Base-by-base conservation (phyloP, 1,284 basidiomycete species). In the Pyrrhoderma lamaoense region DNA sequence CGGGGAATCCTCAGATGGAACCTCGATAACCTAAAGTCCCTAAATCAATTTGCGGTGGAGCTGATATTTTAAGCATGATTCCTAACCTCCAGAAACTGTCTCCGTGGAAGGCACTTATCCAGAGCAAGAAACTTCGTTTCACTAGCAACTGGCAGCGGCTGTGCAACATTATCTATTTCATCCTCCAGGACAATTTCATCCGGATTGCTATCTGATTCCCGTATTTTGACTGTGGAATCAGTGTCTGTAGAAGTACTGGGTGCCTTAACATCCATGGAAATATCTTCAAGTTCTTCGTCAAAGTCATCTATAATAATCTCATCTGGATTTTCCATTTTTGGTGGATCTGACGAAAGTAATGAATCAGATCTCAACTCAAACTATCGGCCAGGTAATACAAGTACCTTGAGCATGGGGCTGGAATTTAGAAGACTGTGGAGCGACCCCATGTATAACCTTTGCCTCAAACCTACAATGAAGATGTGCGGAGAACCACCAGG, bases 401-500 rank as follows among this genome's bases (percentile, higher is more conserved):
- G 43, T 37, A 56, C 43, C 43, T 57, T 53, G 23, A 44, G 49
- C 35, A 25, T 31, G 13, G 40, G 35, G 14, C 23, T 38, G 46
- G 40, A 11, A 5, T 11, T 40, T n/a, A 16, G 16, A 16, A 40
- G 19, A 16, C 22, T 9, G 14, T 27, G 42, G 38, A 14, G 45
- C 42, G 7, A 25, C 37, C 2, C 54, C 65, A 59, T 92, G 89
- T 3, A 74, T 62, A 3, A 93, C 76, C 0, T 73, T 73, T 1
- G 90, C 90, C 57, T 85, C 80, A 57, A 82, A 85, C 46, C 87
- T 85, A 55, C 89, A 86, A 64, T 99, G 96, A 46, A 99, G 62
- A 70, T 99, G 96, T 0, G 94, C 96, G 1, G 91, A 71, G 65
- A 98, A 98, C 96, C 96, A 99, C 77, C 89, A 89, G n/a, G 74